Evolutionary conservation across 306 rosid species (phyloP), one percentile per base, ranked within the genome.

Genomic region (Adenanthera pavonina): DNA sequence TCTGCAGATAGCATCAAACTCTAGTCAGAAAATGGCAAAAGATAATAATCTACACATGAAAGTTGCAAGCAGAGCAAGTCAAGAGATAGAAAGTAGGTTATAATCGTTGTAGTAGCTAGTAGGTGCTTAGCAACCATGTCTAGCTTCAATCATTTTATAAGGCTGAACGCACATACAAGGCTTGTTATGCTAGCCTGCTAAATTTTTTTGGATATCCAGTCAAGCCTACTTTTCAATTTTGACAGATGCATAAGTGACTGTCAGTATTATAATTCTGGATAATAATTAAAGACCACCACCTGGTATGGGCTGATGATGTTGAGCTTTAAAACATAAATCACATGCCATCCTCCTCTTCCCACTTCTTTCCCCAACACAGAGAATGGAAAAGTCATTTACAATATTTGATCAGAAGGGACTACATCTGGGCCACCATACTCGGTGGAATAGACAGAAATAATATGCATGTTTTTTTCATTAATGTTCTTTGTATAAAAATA

Each of bases 1-100:
- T 95, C 98, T 92, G 94, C 87, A 91, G 72, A 78, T 69, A 86
- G 78, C 16, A 80, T 48, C 68, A 68, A 38, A 57, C 40, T 41
- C 75, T 33, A 61, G 49, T 80, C 74, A 86, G 60, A 66, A 76
- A 62, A 67, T 47, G 65, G 69, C 61, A n/a, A 40, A 76, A 41
- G 44, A 74, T 15, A 48, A 75, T 56, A 75, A 46, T 51, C 35
- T 25, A 73, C 33, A 38, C 46, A 47, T 74, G 7, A 64, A 33
- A 74, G 46, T 73, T 46, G 34, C 35, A 59, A 35, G n/a, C 13
- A 38, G 15, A 44, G 7, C 74, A 44, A 43, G 54, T 47, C 33
- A 41, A 20, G 15, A 40, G 40, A 67, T 67, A 13, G 51, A 40
- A 40, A 16, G 49, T 19, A 8, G 51, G 72, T 17, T 19, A 14